Conservation (phyloP, 2,329 filamentous ascomycete species). For the Nothophoma quercina region DNA sequence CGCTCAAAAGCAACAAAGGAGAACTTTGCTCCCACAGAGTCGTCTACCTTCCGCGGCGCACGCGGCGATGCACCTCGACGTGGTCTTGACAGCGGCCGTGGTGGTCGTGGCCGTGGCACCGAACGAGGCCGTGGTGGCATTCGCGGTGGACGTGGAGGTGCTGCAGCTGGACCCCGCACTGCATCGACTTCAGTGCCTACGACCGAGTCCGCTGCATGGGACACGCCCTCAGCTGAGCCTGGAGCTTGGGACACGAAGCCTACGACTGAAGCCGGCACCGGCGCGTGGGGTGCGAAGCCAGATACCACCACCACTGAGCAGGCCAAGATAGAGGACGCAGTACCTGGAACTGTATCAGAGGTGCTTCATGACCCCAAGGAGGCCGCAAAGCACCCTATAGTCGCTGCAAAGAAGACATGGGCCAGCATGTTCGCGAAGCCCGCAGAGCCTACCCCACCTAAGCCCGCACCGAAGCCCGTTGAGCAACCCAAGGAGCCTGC, state of each 20-base stretch:
- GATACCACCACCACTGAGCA: conserved; percentile 22
- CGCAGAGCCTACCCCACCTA: conserved; percentile 48
- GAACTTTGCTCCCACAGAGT: conserved; percentile 59
- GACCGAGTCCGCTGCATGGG: conserved; percentile 72
- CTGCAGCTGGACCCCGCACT: conserved; percentile 68
- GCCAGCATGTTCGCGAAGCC: conserved; percentile 63
- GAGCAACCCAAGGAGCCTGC: conserved; percentile 49
- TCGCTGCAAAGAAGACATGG: conserved; percentile 60
- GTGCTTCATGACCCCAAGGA: conserved; percentile 14
- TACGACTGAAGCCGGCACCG: conserved; percentile 9
- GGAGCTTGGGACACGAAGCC: conserved; percentile 20
- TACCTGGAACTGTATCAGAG: conserved; percentile 25
- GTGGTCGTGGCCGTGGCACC: conserved; percentile 66
- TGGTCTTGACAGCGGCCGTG: conserved; percentile 48
- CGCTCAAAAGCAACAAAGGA: conserved; percentile 75
- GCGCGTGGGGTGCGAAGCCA: conserved; percentile 18
- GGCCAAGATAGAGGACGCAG: conserved; percentile 20
- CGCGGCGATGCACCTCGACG: conserved; percentile 35
- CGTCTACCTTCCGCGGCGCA: conserved; percentile 31
- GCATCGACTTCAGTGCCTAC: conserved; percentile 70
- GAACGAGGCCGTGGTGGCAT: conserved; percentile 62
- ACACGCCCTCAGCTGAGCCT: conserved; percentile 48
- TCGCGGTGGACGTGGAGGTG: conserved; percentile 68
- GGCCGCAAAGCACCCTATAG: conserved; percentile 17
- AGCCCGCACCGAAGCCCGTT: conserved; percentile 45